Percentiles rank a stretch among this genome's conserved stretches.
Conservation (phyloP, 1,284 basidiomycete genomes). For the Sanghuangporus baumii region DNA sequence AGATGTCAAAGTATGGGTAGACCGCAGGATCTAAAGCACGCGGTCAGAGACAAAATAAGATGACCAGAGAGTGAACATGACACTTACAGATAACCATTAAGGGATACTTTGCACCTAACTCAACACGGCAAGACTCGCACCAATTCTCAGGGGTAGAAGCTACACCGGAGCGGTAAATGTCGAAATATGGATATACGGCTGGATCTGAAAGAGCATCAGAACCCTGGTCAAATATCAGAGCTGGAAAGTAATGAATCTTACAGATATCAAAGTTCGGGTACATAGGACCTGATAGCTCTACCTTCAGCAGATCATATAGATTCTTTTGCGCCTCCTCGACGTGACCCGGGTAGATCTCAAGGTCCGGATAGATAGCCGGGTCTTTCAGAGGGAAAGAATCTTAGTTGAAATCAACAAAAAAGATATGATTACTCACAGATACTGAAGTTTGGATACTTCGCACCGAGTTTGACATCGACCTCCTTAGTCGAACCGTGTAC, state of each 20-base stretch:
- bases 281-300: background rate
- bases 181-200: constrained; percentile 19
- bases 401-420: background rate
- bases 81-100: constrained; percentile 24
- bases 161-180: constrained; percentile 18
- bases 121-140: background rate
- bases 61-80: background rate
- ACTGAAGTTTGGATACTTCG: constrained; percentile 16
- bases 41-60: background rate
- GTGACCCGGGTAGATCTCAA: constrained; percentile 17
- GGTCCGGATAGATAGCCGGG: constrained; percentile 23
- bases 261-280: constrained; percentile 14
- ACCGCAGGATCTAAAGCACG: constrained; percentile 9
- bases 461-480: background rate
- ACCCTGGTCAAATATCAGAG: background rate
- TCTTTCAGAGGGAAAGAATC: constrained; percentile 13
- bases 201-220: constrained; percentile 15
- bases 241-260: background rate
- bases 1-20: constrained; percentile 28
- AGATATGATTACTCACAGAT: constrained; percentile 2
- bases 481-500: background rate
- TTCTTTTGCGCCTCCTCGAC: constrained; percentile 3
- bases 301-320: constrained; percentile 6
- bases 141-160: background rate
- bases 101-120: constrained; percentile 19